Evolutionary conservation across 2,329 filamentous ascomycete species (phyloP).

Genomic region (Colletotrichum simmondsii): DNA sequence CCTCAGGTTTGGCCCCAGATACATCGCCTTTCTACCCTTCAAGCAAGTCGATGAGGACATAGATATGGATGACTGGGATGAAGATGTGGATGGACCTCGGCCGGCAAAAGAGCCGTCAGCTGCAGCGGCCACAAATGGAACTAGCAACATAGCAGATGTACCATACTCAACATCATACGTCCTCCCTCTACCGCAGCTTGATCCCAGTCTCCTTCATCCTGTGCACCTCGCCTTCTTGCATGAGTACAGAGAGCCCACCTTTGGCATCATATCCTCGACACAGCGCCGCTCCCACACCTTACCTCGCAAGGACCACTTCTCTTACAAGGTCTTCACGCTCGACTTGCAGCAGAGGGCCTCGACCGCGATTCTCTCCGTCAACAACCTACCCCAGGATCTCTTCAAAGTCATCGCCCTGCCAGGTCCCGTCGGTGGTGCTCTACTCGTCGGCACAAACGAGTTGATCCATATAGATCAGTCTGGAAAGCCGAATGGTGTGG

Average conservation of each 20-base stretch:
- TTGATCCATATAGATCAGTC: constrained; percentile 96
- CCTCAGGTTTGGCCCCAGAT: constrained; percentile 89
- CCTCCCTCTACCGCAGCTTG: constrained; percentile 86
- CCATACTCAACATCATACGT: constrained; percentile 94
- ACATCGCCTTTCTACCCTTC: constrained; percentile 94
- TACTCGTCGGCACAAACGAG: constrained; percentile 89
- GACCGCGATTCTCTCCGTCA: constrained; percentile 89
- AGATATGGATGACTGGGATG: constrained; percentile 91
- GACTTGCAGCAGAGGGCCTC: constrained; percentile 94
- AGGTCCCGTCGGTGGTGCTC: constrained; percentile 85
- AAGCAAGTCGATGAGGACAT: constrained; percentile 87
- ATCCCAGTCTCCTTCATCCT: constrained; percentile 87
- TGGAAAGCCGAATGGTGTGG: constrained; percentile 91
- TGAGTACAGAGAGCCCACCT: constrained; percentile 97
- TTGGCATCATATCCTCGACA: constrained; percentile 89
- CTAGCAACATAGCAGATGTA: constrained; percentile 59
- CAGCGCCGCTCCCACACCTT: constrained; percentile 79
- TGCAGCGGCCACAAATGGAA: constrained; percentile 46
- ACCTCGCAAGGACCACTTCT: constrained; percentile 85
- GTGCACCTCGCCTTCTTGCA: constrained; percentile 93
- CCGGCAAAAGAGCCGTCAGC: constrained; percentile 57
- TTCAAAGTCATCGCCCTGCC: constrained; percentile 85
- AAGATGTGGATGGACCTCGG: constrained; percentile 78
- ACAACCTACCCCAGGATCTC: constrained; percentile 87
- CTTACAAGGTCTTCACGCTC: constrained; percentile 94